phyloP scores from a whole-genome alignment of 2,329 filamentous ascomycete genomes.

The Alternaria sp. region DNA sequence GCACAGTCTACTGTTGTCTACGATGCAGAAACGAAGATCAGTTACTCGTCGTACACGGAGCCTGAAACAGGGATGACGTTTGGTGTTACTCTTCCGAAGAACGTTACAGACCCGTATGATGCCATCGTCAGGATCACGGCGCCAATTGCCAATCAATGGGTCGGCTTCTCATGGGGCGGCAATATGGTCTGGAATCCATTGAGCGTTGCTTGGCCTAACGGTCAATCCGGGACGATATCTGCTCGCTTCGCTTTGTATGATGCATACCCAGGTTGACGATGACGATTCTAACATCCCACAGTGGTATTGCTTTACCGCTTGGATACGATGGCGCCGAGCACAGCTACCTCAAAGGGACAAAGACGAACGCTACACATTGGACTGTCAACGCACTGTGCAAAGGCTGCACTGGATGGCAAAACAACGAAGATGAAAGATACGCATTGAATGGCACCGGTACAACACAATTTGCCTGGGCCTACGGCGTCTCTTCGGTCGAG shows the following conservation, averaged over 20 bases:
- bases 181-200: slow-evolving; percentile 45
- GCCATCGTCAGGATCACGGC: slow-evolving; percentile 40
- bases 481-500: slow-evolving; percentile 34
- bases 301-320: slow-evolving; percentile 34
- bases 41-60: slow-evolving; percentile 39
- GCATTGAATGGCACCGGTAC: slow-evolving; percentile 34
- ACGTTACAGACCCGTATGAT: slow-evolving; percentile 39
- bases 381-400: slow-evolving; percentile 39
- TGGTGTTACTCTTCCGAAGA: slow-evolving; percentile 41
- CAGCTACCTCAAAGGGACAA: slow-evolving; percentile 37
- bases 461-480: slow-evolving; percentile 42
- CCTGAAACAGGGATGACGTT: slow-evolving; percentile 37
- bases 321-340: slow-evolving; percentile 39
- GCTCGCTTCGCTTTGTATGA: slow-evolving; percentile 43
- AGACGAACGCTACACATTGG: slow-evolving; percentile 42
- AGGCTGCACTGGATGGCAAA: slow-evolving; percentile 41
- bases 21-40: slow-evolving; percentile 40
- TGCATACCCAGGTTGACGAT: neutral
- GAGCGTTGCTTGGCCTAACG: slow-evolving; percentile 42
- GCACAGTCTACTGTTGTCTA: slow-evolving; percentile 37
- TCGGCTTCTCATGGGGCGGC: slow-evolving; percentile 42
- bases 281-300: slow-evolving; percentile 25
- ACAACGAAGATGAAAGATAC: slow-evolving; percentile 36
- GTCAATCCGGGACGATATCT: slow-evolving; percentile 33
- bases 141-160: slow-evolving; percentile 34